Conservation (phyloP, 2,329 filamentous ascomycete species). For the Blastomyces silverae region DNA sequence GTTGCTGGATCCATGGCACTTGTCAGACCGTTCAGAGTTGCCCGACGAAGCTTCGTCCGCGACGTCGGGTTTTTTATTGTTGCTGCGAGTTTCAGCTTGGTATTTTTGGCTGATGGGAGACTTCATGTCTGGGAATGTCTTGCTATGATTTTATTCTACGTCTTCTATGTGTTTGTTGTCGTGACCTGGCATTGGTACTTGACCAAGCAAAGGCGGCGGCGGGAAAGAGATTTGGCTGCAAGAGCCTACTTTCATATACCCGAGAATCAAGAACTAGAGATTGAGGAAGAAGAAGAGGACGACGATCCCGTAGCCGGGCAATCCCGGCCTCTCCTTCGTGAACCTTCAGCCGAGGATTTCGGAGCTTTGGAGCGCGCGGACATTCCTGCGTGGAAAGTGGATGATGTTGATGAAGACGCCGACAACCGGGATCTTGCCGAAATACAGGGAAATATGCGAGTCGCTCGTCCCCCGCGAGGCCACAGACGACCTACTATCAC, state of each 20-base stretch:
- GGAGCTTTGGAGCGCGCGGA: slow-evolving; percentile 52
- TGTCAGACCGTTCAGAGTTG: slow-evolving; percentile 89
- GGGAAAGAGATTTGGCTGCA: slow-evolving; percentile 62
- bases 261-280: slow-evolving; percentile 52
- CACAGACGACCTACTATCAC: slow-evolving; percentile 67
- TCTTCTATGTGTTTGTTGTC: slow-evolving; percentile 82
- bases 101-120: slow-evolving; percentile 76
- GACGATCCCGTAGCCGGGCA: slow-evolving; percentile 42
- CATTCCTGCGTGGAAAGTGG: slow-evolving; percentile 43
- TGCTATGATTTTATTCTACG: slow-evolving; percentile 83
- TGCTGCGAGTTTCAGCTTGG: slow-evolving; percentile 77
- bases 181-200: slow-evolving; percentile 88
- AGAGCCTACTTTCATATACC: slow-evolving; percentile 65
- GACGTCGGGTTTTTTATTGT: slow-evolving; percentile 90
- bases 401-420: slow-evolving; percentile 50
- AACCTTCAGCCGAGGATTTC: slow-evolving; percentile 56
- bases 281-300: slow-evolving; percentile 50
- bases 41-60: slow-evolving; percentile 78
- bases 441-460: slow-evolving; percentile 86
- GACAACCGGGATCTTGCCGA: slow-evolving; percentile 64
- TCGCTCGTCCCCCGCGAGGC: slow-evolving; percentile 60
- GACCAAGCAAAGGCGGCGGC: slow-evolving; percentile 54
- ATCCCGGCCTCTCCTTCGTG: slow-evolving; percentile 41
- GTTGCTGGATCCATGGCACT: slow-evolving; percentile 96
- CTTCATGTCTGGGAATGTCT: slow-evolving; percentile 84